Evolutionary conservation across 129 eudicot species (phyloP), one percentile per base, ranked within the genome.

Genomic region (Oenanthe sinensis): DNA sequence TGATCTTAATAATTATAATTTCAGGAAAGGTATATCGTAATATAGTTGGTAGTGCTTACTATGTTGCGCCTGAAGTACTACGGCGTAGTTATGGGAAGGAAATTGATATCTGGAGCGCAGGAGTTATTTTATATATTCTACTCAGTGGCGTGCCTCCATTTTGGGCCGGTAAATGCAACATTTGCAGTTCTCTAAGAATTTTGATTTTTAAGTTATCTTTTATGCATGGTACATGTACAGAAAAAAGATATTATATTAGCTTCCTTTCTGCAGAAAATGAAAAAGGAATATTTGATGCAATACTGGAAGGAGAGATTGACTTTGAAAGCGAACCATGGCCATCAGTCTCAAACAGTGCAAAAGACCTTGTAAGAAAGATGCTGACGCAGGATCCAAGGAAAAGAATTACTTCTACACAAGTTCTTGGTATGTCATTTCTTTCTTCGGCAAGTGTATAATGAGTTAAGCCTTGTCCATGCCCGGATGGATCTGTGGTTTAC

Each of bases 11-110:
- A 36, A 14, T 13, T 37, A 7, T 17, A 8, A 70, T 39, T 36
- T 39, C 47, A 70, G 75, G 75, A 3, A 70, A 70, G 46, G 75
- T 70, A 17, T 39, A 70, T 20, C 75, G 75, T 37, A 19, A 39
- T 39, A 39, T 70, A 70, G 75, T 70, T 70, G 75, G 75, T 70
- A 70, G 75, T 70, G 75, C 75, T 70, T 70, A 70, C 75, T 70
- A 70, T 39, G 75, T 70, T 12, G 75, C 75, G 39, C 75, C 75
- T 70, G 75, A 70, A 70, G 75, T 70, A 70, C 47, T 70, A 19
- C 75, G 75, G 75, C 75, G 75, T 70, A 70, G 75, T 70, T 70
- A 70, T 39, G 75, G 75, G 19, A 70, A 70, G 26, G 75, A 70
- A 70, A 8, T 70, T 70, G 75, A 70, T 39, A 70, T 70, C 75